Base-by-base conservation (phyloP, 2,329 filamentous ascomycete species). In the Akanthomyces lecanii region DNA sequence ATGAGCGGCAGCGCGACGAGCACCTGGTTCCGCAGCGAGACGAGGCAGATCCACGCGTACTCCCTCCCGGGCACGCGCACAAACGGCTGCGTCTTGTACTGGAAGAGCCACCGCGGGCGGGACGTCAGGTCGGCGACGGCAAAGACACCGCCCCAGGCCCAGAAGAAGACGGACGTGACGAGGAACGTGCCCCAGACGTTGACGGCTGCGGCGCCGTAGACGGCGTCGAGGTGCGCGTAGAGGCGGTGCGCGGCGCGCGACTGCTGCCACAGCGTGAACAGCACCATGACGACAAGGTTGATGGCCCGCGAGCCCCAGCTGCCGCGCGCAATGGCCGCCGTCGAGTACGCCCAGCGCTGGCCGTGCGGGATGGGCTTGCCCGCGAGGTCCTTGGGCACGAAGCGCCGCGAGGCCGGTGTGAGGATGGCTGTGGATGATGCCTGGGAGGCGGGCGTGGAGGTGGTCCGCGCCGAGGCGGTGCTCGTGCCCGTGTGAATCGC, bases 21-120 rank as follows among this genome's bases (percentile, higher is more conserved):
- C 52, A 78, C 47, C 60, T 81, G 79, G 70, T 82, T 82, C 55
- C 74, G 75, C 1, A 76, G 66, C 8, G 81, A 76, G 18, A 82
- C 71, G 60, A 63, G 57, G 12, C 51, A 59, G 36, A 67, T 66
- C 36, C 61, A 53, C 6, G 63, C 58, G 50, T 67, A 67, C 14
- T 67, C 62, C 1, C 23, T 16, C 1, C 50, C 61, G 12, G 48
- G 40, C 11, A 67, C 66, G 30, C 66, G 60, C 50, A 77, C 66
- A 67, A 80, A 82, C 0, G 78, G 78, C 67, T 83, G 81, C 63
- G 82, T 76, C 66, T 82, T 82, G 71, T 82, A 80, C 8, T 73
- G 72, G 12, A 74, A 71, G 0, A 80, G 79, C 68, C 81, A 82
- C 7, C 65, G 53, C 0, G 81, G 81, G 30, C 75, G 71, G 16